Evolutionary conservation across 805 yeast genomes (phyloP), one percentile per base, ranked within the genome.

Genomic region (Ogataea parapolymorpha): DNA sequence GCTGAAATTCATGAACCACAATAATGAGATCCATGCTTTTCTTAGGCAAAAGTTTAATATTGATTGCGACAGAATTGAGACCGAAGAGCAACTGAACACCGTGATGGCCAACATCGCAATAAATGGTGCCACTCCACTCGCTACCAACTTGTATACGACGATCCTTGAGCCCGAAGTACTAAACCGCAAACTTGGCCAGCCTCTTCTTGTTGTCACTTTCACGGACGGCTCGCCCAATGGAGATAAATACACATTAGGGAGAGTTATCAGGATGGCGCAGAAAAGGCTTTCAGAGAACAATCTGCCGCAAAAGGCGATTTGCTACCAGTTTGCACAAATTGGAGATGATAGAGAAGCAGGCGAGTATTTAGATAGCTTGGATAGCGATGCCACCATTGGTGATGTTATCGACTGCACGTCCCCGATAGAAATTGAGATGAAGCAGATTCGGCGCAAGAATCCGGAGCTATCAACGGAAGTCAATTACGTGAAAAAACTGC

Each of bases 351-450:
- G 12, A 13, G 39, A 25, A 11, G 58, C 58, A 5, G 40, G 49
- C 2, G 51, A 50, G 16, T 55, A 53, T 28, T 40, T 55, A 14
- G 59, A 55, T 26, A 39, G 45, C 11, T 35, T 55, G 22, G 58
- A 55, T 29, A 44, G 45, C 35, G 39, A 49, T 29, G 18, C 27
- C 4, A 4, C 17, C 2, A 46, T 54, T 33, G 59, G 59, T 29
- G 56, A 55, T 37, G 58, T 55, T 13, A 44, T 55, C 32, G 59
- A 55, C 31, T 53, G 57, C 35, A 55, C 59, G 2, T 53, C 59
- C 4, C 49, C 58, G 15, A 53, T 53, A 27, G 57, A 53, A 34
- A 39, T 41, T 20, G 59, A 55, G 33, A 37, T 55, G 45, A 28
- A 43, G 16, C 57, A 53, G 24, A 46, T 55, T 46, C 32, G 43